Percentiles rank a stretch among this genome's conserved stretches.
Conservation (phyloP, 2,329 filamentous ascomycete genomes). For the Huntiella moniliformis region DNA sequence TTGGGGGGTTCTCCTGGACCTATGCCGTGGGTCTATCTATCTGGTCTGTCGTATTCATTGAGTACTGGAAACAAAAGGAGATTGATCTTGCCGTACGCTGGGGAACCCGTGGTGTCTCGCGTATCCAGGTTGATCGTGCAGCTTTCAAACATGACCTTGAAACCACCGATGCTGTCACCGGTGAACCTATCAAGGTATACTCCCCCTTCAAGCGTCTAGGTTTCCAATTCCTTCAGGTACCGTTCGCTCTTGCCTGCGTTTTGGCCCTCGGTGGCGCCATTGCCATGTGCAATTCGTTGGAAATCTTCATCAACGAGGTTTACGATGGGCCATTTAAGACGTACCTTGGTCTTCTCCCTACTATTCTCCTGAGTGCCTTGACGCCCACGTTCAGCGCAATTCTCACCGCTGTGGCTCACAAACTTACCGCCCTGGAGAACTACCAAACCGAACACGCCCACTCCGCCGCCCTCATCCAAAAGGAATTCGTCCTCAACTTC, state of each 20-base stretch:
- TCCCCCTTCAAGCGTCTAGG: conserved; percentile 55
- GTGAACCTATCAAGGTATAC: conserved; percentile 59
- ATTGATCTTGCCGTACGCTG: conserved; percentile 70
- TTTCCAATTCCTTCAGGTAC: conserved; percentile 63
- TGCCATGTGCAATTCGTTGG: conserved; percentile 70
- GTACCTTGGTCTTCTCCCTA: conserved; percentile 71
- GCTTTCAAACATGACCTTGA: conserved; percentile 68
- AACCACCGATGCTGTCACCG: conserved; percentile 60
- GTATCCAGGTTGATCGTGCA: conserved; percentile 56
- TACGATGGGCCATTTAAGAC: conserved; percentile 78
- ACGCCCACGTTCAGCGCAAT: conserved; percentile 62
- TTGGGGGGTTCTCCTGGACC: conserved; percentile 65
- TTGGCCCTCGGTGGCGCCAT: conserved; percentile 64
- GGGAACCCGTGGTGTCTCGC: conserved; percentile 71
- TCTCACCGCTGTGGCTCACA: conserved; percentile 58
- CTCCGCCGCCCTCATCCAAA: conserved; percentile 67
- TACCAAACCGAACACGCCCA: conserved; percentile 76
- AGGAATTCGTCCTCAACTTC: conserved; percentile 92
- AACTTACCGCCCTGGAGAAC: conserved; percentile 70
- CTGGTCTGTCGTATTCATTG: conserved; percentile 82
- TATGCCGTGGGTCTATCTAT: conserved; percentile 63
- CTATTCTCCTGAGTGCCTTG: conserved; percentile 63
- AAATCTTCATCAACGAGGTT: conserved; percentile 89
- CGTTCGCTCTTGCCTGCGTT: conserved; percentile 61
- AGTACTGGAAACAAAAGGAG: conserved; percentile 93